phyloP scores from a whole-genome alignment of 805 yeast genomes.

The Saccharomyces jurei region DNA sequence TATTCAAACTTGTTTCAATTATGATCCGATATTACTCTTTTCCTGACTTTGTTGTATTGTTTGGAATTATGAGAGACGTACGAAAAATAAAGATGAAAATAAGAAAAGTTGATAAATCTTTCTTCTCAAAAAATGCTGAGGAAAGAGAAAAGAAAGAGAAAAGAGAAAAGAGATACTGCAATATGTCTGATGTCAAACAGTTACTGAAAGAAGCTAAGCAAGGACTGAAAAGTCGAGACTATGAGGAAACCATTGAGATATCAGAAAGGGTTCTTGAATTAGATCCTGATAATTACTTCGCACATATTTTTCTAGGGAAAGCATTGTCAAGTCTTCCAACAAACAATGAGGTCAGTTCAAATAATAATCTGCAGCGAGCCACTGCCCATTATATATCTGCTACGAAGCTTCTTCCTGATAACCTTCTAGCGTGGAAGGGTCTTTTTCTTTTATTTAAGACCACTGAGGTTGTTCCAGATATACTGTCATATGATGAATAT shows the following conservation, averaged over 20 bases:
- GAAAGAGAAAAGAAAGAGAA: not conserved
- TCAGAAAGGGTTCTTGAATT: conserved; percentile 47
- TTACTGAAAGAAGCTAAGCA: conserved; percentile 42
- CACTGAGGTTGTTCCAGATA: conserved; percentile 29
- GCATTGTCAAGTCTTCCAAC: conserved; percentile 43
- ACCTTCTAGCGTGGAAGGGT: conserved; percentile 77
- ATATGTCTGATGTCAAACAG: conserved; percentile 30
- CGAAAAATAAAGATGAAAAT: not conserved
- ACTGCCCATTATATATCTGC: conserved; percentile 40
- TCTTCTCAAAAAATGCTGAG: not conserved
- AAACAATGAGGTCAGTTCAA: conserved; percentile 31
- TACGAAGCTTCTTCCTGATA: conserved; percentile 40
- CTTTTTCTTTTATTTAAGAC: conserved; percentile 39
- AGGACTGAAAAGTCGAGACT: conserved; percentile 49
- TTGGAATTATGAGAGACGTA: not conserved
- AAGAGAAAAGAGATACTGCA: not conserved
- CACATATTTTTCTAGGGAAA: conserved; percentile 65
- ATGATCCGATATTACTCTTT: not conserved
- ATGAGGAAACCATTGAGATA: conserved; percentile 51
- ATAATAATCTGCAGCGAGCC: conserved; percentile 9
- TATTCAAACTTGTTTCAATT: not conserved
- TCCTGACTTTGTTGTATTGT: not conserved
- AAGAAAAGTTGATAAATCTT: not conserved
- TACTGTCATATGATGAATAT: conserved; percentile 31
- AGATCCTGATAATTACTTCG: conserved; percentile 56